Conservation (phyloP, 2,329 filamentous ascomycete genomes). For the Talaromyces sp. region DNA sequence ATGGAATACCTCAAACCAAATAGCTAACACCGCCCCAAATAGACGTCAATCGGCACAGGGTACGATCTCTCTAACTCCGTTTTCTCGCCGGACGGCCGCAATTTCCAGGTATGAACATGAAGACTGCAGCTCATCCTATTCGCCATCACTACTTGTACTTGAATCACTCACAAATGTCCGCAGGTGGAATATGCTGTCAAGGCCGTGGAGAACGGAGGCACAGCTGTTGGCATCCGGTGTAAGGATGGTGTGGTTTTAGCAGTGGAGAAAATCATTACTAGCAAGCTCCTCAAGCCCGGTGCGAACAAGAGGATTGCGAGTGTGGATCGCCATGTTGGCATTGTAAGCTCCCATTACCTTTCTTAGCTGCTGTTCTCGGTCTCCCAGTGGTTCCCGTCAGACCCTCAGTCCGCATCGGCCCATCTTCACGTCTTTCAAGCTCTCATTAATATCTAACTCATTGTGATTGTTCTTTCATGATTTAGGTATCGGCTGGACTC, state of each 20-base stretch:
- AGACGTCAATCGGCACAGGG: conserved; percentile 99
- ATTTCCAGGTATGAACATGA: conserved; percentile 80
- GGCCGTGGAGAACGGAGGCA: conserved; percentile 97
- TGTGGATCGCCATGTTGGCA: conserved; percentile 88
- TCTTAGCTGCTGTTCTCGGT: not conserved
- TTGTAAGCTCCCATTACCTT: conserved; percentile 61
- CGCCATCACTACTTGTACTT: too few relatives aligned
- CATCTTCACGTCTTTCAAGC: too few relatives aligned
- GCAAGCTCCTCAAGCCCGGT: conserved; percentile 90
- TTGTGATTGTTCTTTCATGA: not conserved
- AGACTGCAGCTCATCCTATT: too few relatives aligned
- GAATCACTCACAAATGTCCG: conserved; percentile 17
- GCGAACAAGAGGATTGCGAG: conserved; percentile 98
- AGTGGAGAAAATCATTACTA: conserved; percentile 93
- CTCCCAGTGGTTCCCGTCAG: not conserved
- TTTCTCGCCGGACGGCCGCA: conserved; percentile 97
- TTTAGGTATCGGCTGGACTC: conserved; percentile 87
- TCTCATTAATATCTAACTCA: too few relatives aligned
- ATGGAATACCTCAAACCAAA: not conserved
- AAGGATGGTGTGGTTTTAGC: conserved; percentile 96
- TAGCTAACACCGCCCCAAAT: conserved; percentile 19
- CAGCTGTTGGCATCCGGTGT: conserved; percentile 92
- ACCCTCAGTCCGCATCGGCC: too few relatives aligned
- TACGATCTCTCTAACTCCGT: conserved; percentile 99
- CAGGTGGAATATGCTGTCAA: conserved; percentile 94